Conservation (phyloP, 495 filamentous ascomycete species). For the Aspergillus sclerotiicarbonarius region DNA sequence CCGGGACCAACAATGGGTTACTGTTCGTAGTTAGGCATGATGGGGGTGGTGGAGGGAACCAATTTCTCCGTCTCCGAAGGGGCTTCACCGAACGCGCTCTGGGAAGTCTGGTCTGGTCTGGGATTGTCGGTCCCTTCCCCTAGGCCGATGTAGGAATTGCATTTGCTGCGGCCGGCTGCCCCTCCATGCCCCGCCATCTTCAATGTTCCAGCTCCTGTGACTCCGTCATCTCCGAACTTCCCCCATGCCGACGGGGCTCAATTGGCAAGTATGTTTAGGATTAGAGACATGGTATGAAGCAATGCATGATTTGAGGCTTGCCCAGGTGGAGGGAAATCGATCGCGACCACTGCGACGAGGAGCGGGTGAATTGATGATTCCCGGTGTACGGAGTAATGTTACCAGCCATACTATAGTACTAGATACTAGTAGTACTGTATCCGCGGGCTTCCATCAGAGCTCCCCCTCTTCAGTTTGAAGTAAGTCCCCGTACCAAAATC, state of each 20-base stretch:
- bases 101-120: slow-evolving; percentile 9
- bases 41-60: background rate
- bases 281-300: too few species aligned
- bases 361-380: background rate
- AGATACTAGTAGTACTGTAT: background rate
- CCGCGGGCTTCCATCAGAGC: background rate
- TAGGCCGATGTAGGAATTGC: slow-evolving; percentile 10
- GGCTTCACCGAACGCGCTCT: slow-evolving; percentile 24
- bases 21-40: background rate
- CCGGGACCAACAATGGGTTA: background rate
- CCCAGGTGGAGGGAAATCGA: background rate
- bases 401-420: background rate
- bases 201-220: slow-evolving; percentile 10
- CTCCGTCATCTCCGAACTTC: slow-evolving; percentile 18
- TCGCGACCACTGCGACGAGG: background rate
- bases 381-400: background rate
- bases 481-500: too few species aligned
- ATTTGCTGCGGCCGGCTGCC: slow-evolving; percentile 15
- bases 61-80: slow-evolving; percentile 16
- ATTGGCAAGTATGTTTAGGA: background rate
- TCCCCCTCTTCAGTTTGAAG: too few species aligned
- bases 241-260: background rate
- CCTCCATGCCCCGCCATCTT: slow-evolving; percentile 40
- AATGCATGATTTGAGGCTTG: too few species aligned
- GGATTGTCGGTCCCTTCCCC: slow-evolving; percentile 7